Base-by-base conservation (phyloP, 495 filamentous ascomycete species). In the Penicillium argentinense region DNA sequence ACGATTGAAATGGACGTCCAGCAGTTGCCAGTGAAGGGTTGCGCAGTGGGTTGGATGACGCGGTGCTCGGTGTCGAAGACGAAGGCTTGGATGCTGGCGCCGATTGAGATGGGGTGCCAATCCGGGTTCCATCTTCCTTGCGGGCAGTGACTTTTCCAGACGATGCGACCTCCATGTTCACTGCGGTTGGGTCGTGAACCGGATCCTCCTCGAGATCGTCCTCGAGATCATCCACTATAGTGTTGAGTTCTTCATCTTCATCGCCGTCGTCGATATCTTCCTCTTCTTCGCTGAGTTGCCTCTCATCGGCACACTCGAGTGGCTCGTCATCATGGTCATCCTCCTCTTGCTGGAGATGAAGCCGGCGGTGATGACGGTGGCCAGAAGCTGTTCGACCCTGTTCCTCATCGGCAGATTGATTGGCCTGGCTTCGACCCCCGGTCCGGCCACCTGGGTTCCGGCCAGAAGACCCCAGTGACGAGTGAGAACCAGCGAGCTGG, bases 61-160 rank as follows among this genome's bases (percentile, higher is more conserved):
- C 67, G 27, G 56, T 60, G 30, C 54, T 61, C 4, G 74, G 63
- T 4, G 63, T 60, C 1, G 73, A 67, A 2, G 73, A 67, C 12
- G 79, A 70, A 42, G 80, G 59, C 26, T 74, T 75, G 40, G 74
- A 76, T 7, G 68, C 47, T 33, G 69, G 62, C 1, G 81, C 77
- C 3, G 73, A 72, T 51, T 88, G 84, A 11, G 85, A 86, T 9
- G 95, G 95, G 1, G 95, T 97, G 3, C 89, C 82, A 25, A 97
- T 85, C 41, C 87, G 71, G 11, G 89, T 96, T 2, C 93, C 95
- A 62, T 97, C 93, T 60, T 98, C 93, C 62, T 95, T 96, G 22
- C 89, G 86, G n/a, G 93, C 93, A 2, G 90, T 97, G 9, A 97
- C 88, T 62, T 91, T 96, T 22, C 91, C 93, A 1, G 85, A 88